These are phyloP conservation scores for Geotrichum citri-aurantii DNA, from an alignment of 1,139 yeast species.

Conservation along the genomic window DNA sequence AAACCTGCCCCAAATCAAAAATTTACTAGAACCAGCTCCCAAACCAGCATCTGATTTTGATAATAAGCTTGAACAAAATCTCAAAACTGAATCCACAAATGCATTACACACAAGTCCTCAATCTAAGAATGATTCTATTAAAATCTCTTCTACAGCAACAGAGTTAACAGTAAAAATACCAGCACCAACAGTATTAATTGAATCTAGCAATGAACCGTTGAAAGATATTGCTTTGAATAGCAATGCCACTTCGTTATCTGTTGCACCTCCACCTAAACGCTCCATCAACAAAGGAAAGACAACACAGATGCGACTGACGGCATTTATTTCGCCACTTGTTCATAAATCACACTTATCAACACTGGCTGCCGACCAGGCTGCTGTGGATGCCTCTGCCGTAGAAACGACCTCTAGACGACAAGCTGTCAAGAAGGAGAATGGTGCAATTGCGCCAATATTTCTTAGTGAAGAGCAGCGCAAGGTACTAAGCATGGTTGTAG, in stretches of 20 bases:
- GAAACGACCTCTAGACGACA: neutral
- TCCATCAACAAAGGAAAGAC: neutral
- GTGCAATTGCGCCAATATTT: slow-evolving; percentile 22
- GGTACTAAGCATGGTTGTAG: slow-evolving; percentile 59
- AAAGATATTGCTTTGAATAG: neutral
- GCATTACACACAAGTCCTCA: neutral
- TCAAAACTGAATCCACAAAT: neutral
- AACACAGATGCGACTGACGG: slow-evolving; percentile 11
- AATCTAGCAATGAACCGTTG: neutral
- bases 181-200: neutral
- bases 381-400: neutral
- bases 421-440: neutral
- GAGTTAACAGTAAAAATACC: neutral
- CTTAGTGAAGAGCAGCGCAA: slow-evolving; percentile 64
- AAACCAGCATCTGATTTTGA: neutral
- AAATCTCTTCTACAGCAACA: neutral
- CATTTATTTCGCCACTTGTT: slow-evolving; percentile 13
- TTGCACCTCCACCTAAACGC: neutral
- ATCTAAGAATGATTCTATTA: neutral
- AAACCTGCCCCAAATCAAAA: neutral
- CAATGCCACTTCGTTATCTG: neutral
- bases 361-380: slow-evolving; percentile 5
- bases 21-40: neutral
- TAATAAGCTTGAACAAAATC: neutral
- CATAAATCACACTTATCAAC: slow-evolving; percentile 15